Conservation (phyloP, 2,329 filamentous ascomycete species). For the Ceratocystis eucalypticola region DNA sequence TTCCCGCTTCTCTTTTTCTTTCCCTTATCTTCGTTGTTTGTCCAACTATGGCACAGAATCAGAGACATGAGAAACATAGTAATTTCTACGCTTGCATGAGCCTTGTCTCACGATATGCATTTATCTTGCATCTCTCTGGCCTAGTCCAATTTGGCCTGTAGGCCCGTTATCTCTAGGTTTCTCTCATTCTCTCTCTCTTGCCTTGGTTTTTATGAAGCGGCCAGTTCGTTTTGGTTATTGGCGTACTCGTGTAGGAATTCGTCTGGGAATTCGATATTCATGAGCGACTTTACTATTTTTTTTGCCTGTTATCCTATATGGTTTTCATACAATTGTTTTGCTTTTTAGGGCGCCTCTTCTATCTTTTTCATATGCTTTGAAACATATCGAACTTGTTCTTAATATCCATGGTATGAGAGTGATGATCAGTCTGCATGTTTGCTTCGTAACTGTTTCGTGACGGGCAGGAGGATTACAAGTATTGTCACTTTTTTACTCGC, state of each 20-base stretch:
- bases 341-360: background rate
- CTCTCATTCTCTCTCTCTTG: background rate
- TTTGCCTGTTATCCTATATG: background rate
- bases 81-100: no score
- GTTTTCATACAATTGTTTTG: background rate
- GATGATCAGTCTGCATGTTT: background rate
- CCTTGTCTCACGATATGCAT: no score
- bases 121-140: background rate
- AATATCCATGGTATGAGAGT: background rate
- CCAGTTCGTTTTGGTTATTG: background rate
- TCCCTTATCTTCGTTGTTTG: background rate
- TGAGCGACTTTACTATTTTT: background rate
- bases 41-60: background rate
- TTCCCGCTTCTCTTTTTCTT: constrained; percentile 2
- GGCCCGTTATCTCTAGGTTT: background rate
- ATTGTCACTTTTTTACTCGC: no score
- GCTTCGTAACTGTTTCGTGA: no score
- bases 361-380: background rate
- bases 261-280: background rate
- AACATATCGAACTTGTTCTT: background rate
- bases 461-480: no score
- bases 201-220: background rate
- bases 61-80: no score
- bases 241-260: background rate
- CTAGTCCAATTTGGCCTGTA: background rate